Evolutionary conservation across 179 eudicot genomes (phyloP), one percentile per base, ranked within the genome.

Genomic region (Heliamphora pulchella): DNA sequence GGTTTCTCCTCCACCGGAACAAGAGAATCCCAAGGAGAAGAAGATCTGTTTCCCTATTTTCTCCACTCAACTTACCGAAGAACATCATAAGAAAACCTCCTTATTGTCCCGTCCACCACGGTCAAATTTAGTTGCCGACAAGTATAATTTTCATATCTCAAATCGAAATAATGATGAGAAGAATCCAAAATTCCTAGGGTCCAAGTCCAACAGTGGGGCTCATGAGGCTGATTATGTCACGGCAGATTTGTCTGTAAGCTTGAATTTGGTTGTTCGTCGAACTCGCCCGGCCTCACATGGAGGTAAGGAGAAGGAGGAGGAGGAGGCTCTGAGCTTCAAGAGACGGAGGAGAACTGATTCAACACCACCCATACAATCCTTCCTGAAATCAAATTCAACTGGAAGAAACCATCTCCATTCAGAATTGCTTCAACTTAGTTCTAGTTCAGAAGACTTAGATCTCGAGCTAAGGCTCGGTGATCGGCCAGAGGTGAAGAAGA

Each of bases 401-500:
- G 51, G 72, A n/a, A 71, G 65, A 70, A 15, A 72, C 63, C 65
- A 55, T 71, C 68, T 39, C 1, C 54, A 78, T 65, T 78, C 81
- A 59, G 84, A 79, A 73, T 77, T 80, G 51, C 54, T 69, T 44
- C 81, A 84, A 67, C 62, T 41, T 65, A 63, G 84, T 61, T 66
- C 77, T 64, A 78, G 54, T 71, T 70, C 85, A 2, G 91, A 85
- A n/a, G 89, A 79, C 14, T 77, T 92, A 80, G 97, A 92, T 89
- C 93, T 92, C 64, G 97, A 92, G 89, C 86, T 92, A 43, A 88
- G 97, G 85, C 97, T 92, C 75, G 97, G 94, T 59, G 83, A 86
- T 77, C 80, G 85, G 78, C 79, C 82, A 47, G 81, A 84, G 84
- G 81, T 82, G 77, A 79, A 81, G 84, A 81, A 79, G 74, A 78